Evolutionary conservation across 1,139 yeast species (phyloP).

Genomic region (Pneumocystis jirovecii): DNA sequence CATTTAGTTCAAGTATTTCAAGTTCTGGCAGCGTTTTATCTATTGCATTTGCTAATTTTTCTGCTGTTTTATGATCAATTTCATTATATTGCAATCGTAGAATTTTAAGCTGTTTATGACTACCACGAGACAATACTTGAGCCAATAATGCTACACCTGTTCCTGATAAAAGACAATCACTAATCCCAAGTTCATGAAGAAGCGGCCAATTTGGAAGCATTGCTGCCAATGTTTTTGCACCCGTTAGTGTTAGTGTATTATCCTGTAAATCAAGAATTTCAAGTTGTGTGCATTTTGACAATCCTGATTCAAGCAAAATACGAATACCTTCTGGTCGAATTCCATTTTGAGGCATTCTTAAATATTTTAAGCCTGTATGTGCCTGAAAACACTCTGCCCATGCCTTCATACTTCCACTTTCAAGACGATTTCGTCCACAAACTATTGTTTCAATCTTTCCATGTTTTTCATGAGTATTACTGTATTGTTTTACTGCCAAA

Average conservation of each 20-base stretch:
- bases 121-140: slow-evolving; percentile 23
- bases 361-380: slow-evolving; percentile 50
- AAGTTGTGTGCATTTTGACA: slow-evolving; percentile 44
- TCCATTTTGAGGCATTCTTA: slow-evolving; percentile 86
- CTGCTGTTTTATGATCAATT: slow-evolving; percentile 52
- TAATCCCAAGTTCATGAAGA: slow-evolving; percentile 65
- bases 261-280: slow-evolving; percentile 78
- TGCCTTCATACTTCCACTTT: slow-evolving; percentile 66
- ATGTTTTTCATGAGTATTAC: not conserved
- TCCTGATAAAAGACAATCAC: slow-evolving; percentile 74
- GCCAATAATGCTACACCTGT: slow-evolving; percentile 45
- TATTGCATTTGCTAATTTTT: slow-evolving; percentile 39
- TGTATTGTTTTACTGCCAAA: slow-evolving; percentile 31
- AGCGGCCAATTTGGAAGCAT: slow-evolving; percentile 40
- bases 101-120: slow-evolving; percentile 33
- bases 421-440: slow-evolving; percentile 93
- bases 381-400: slow-evolving; percentile 58
- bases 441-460: slow-evolving; percentile 49
- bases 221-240: slow-evolving; percentile 60
- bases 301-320: slow-evolving; percentile 57
- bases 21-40: slow-evolving; percentile 45
- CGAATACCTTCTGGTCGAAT: slow-evolving; percentile 87
- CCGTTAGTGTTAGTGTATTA: slow-evolving; percentile 75
- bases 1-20: slow-evolving; percentile 64
- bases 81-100: slow-evolving; percentile 83